Conservation (phyloP, 768 basidiomycete genomes). For the Auricularia auricula-judae region DNA sequence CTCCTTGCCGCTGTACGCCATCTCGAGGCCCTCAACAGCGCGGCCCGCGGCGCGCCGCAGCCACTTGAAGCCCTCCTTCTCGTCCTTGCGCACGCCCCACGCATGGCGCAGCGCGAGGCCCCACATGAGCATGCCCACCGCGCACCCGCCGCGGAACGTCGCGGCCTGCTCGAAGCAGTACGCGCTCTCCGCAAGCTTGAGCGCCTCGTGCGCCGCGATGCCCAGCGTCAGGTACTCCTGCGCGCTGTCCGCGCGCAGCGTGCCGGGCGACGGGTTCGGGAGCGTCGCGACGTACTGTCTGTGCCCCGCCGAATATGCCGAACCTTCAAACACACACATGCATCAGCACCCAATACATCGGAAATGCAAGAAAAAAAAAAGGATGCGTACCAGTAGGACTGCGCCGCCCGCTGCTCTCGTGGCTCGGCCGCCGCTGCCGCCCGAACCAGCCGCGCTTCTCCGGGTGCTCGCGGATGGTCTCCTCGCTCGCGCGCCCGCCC, state of each 20-base stretch:
- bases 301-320: neutral
- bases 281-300: neutral
- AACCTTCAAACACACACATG: neutral
- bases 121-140: conserved; percentile 90
- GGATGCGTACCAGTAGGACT: neutral
- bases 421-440: neutral
- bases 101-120: conserved; percentile 77
- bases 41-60: conserved; percentile 69
- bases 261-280: conserved; percentile 14
- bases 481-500: neutral
- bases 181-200: conserved; percentile 58
- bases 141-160: conserved; percentile 64
- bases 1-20: conserved; percentile 31
- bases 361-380: conserved; percentile 5
- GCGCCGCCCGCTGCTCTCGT: neutral
- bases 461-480: neutral
- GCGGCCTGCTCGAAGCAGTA: conserved; percentile 68
- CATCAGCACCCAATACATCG: neutral
- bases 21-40: conserved; percentile 68
- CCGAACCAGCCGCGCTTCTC: neutral
- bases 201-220: conserved; percentile 67
- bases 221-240: conserved; percentile 67
- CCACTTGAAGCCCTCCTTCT: conserved; percentile 73
- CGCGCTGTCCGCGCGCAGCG: conserved; percentile 21
- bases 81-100: conserved; percentile 78